Percentiles rank a stretch among this genome's conserved stretches.
These are phyloP conservation scores for Royoungia palumana DNA, from an alignment of 768 basidiomycete genomes.

Conservation along the genomic window DNA sequence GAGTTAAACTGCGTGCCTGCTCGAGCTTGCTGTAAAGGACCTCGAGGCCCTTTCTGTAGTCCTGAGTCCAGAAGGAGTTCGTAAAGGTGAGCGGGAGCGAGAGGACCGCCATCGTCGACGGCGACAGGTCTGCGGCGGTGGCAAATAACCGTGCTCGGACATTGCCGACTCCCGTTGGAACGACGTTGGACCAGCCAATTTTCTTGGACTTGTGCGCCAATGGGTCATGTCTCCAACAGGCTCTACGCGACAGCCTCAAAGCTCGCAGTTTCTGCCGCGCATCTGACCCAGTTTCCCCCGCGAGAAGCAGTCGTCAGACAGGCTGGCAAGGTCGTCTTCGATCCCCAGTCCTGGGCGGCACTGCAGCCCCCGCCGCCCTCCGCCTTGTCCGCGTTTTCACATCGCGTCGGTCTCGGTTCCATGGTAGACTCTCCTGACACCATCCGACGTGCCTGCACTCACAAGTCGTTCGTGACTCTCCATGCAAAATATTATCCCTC, in stretches of 20 bases:
- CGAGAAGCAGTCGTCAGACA: conserved; percentile 43
- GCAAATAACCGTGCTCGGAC: conserved; percentile 16
- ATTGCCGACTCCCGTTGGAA: conserved; percentile 33
- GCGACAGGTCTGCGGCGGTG: neutral
- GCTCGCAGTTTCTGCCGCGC: conserved; percentile 53
- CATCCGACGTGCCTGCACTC: conserved; percentile 75
- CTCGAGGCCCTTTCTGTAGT: conserved; percentile 81
- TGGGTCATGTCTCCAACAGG: conserved; percentile 62
- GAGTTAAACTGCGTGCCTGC: conserved; percentile 47
- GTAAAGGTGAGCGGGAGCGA: conserved; percentile 85
- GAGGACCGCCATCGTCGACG: conserved; percentile 80
- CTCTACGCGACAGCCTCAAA: conserved; percentile 47
- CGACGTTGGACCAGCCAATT: conserved; percentile 31
- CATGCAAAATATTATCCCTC: conserved; percentile 56
- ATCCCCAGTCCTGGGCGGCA: conserved; percentile 64
- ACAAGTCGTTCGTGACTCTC: conserved; percentile 61
- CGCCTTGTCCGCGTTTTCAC: conserved; percentile 70
- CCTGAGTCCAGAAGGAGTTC: conserved; percentile 95
- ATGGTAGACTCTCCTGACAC: conserved; percentile 51
- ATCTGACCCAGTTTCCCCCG: conserved; percentile 59
- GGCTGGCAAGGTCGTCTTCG: conserved; percentile 46
- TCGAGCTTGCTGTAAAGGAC: conserved; percentile 73
- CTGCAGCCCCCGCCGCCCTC: conserved; percentile 70
- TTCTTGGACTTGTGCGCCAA: conserved; percentile 28
- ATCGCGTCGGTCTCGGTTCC: conserved; percentile 68